Percentiles rank a stretch among this genome's conserved stretches.
phyloP scores from a whole-genome alignment of 2,329 filamentous ascomycete genomes.

The Periconia sp. region DNA sequence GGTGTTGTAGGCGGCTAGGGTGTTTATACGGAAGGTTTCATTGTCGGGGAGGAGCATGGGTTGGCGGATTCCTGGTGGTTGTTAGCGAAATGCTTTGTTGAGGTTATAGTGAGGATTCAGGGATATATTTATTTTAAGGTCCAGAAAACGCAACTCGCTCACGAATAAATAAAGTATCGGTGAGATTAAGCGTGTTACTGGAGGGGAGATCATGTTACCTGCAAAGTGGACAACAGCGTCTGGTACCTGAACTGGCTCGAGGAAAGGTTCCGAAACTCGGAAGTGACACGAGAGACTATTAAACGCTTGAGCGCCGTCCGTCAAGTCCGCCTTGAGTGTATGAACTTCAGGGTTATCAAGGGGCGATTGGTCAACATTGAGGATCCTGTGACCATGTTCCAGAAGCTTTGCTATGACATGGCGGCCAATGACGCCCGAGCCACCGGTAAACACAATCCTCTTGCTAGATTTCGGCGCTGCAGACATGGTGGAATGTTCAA shows the following conservation, averaged over 20 bases:
- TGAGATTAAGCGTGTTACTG: no score
- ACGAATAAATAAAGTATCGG: no score
- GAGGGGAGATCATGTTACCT: no score
- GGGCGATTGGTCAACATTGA: slow-evolving; percentile 60
- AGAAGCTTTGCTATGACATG: slow-evolving; percentile 59
- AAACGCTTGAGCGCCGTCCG: slow-evolving; percentile 61
- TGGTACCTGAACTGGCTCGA: slow-evolving; percentile 47
- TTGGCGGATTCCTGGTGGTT: slow-evolving; percentile 48
- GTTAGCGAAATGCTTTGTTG: neutral
- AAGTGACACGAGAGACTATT: slow-evolving; percentile 63
- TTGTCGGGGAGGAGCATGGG: slow-evolving; percentile 67
- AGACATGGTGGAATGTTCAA: slow-evolving; percentile 15
- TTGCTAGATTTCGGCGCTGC: neutral
- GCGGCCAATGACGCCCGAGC: slow-evolving; percentile 55
- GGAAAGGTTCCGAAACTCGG: slow-evolving; percentile 51
- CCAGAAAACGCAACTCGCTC: no score
- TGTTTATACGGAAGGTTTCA: slow-evolving; percentile 58
- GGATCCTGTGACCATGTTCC: slow-evolving; percentile 57
- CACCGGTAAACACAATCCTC: slow-evolving; percentile 42
- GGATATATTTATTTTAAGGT: no score
- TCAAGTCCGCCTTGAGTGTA: slow-evolving; percentile 62
- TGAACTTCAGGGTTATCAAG: slow-evolving; percentile 54
- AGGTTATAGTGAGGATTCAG: neutral
- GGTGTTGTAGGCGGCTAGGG: slow-evolving; percentile 58
- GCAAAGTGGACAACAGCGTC: slow-evolving; percentile 68